Percentiles rank a stretch among this genome's conserved stretches.
These are phyloP conservation scores for Candida easanensis DNA, from an alignment of 805 yeast species.

Conservation along the genomic window DNA sequence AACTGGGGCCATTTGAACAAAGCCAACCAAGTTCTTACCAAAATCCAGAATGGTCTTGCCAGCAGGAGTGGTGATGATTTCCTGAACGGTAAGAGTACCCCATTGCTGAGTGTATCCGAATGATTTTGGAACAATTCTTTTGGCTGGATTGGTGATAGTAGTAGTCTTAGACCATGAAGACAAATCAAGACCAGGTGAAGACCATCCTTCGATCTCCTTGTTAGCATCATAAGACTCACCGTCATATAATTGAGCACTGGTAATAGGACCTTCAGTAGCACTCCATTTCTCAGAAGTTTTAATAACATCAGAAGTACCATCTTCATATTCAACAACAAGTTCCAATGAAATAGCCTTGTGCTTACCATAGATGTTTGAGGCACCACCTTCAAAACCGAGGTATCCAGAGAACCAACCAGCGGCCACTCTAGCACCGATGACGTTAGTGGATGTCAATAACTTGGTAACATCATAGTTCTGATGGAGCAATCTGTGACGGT, in stretches of 20 bases:
- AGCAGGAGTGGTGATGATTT: constrained; percentile 11
- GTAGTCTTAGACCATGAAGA: constrained; percentile 11
- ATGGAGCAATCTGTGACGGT: constrained; percentile 17
- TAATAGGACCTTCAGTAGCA: constrained; percentile 16
- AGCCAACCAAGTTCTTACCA: constrained; percentile 20
- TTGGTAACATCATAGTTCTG: constrained; percentile 17
- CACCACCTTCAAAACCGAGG: constrained; percentile 19
- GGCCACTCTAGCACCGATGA: constrained; percentile 18
- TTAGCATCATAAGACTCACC: constrained; percentile 18
- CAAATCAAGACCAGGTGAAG: constrained; percentile 1
- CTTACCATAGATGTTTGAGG: constrained; percentile 15
- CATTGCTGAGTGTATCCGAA: constrained; percentile 13
- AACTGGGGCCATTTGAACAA: constrained; percentile 13
- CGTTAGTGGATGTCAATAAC: constrained; percentile 1
- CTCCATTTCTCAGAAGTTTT: constrained; percentile 14
- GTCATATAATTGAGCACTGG: constrained; percentile 16
- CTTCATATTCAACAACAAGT: constrained; percentile 10
- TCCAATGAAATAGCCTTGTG: constrained; percentile 13
- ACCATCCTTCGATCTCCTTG: constrained; percentile 14
- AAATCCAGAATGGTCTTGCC: constrained; percentile 16
- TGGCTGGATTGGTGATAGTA: constrained; percentile 7
- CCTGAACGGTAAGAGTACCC: constrained; percentile 7
- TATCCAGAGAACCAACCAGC: constrained; percentile 21
- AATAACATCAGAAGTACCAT: constrained; percentile 11
- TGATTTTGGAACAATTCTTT: constrained; percentile 12